Base-by-base conservation (phyloP, 306 rosid species). In the Pachyrhizus erosus region DNA sequence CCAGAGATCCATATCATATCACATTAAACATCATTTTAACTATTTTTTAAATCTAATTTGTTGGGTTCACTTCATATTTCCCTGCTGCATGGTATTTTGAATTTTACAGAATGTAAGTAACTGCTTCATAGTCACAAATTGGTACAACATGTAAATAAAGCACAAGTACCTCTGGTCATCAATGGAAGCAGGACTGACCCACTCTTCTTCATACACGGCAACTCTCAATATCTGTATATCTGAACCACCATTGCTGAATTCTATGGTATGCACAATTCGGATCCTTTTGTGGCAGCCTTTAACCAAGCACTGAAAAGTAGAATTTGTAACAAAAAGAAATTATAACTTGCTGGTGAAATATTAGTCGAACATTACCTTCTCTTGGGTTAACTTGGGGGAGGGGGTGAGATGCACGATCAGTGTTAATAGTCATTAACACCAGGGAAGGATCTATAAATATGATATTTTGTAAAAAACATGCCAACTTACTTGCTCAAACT, bases 261-360 rank as follows among this genome's bases (percentile, higher is more conserved):
- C 98, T 80, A 96, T 92, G 37, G 98, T 96, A 55, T 93, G 99
- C 80, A 96, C 87, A 15, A 96, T 82, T 12, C 98, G 96, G 49
- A 96, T 88, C 83, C 99, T 90, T 91, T 82, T 92, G 87, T 96
- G 99, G 85, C 98, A 92, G 75, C 99, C 98, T 87, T 93, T 96
- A 46, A 95, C 99, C 86, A 96, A 91, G 77, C 98, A 93, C 98
- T 96, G 54, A 74, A 55, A 73, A 78, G 18, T 70, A 82, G 70
- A 54, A 27, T 54, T 75, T 2, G 71, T 76, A 24, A 14, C 62
- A 54, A 20, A 39, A 7, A 37, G 3, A 31, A 17, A 71, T 7
- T n/a, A 14, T 40, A 77, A 72, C 55, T 75, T 39, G 13, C 52
- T 9, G 40, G 52, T 58, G 72, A 49, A 76, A 74, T 39, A 39